These are phyloP conservation scores for Pezicula radicicola DNA, from an alignment of 2,329 filamentous ascomycete species.

Conservation along the genomic window DNA sequence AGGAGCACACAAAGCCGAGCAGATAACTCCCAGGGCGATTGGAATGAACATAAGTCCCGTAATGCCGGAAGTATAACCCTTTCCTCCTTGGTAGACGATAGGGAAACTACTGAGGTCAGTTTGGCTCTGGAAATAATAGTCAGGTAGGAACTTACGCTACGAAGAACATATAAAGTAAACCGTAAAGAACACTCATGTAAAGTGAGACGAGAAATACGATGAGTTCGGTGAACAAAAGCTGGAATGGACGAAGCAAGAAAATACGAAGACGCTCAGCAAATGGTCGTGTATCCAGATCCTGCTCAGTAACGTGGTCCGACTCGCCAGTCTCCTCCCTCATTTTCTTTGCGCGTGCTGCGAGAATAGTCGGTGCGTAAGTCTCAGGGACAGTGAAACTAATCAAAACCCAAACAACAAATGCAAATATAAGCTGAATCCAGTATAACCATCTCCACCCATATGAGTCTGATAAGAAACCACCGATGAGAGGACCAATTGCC, in stretches of 20 bases:
- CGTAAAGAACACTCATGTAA: conserved; percentile 76
- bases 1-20: conserved; percentile 64
- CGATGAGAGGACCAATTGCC: conserved; percentile 72
- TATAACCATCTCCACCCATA: conserved; percentile 81
- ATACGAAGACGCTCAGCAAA: conserved; percentile 66
- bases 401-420: conserved; percentile 65
- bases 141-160: conserved; percentile 11
- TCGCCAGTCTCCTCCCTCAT: conserved; percentile 68
- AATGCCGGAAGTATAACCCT: conserved; percentile 70
- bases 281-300: conserved; percentile 72
- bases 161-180: conserved; percentile 48
- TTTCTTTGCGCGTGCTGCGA: conserved; percentile 67
- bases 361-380: conserved; percentile 79
- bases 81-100: conserved; percentile 69
- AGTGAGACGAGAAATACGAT: conserved; percentile 82
- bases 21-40: conserved; percentile 70
- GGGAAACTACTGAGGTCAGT: conserved; percentile 38
- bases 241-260: conserved; percentile 79
- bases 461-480: conserved; percentile 71
- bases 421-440: conserved; percentile 80
- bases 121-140: background rate
- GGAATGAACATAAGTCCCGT: conserved; percentile 89
- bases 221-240: conserved; percentile 78
- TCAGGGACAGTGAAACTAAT: conserved; percentile 89
- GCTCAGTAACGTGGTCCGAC: conserved; percentile 69